Evolutionary conservation across 257 asterid species (phyloP).

Genomic region (Gardenia jasminoides): DNA sequence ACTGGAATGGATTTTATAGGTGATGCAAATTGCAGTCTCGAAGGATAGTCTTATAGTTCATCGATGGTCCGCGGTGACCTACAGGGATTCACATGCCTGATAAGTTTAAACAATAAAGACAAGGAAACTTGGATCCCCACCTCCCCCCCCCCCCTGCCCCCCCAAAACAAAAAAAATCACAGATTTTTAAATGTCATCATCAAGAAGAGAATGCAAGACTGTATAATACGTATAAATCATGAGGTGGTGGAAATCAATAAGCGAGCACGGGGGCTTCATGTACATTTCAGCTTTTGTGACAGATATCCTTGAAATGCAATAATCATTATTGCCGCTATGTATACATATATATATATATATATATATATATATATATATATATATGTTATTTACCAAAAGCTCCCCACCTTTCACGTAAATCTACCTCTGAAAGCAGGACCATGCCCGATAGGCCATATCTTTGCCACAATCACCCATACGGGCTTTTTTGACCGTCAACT

Average conservation of each 20-base stretch:
- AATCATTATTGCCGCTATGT: slow-evolving; percentile 11
- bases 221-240: background rate
- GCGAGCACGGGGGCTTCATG: slow-evolving; percentile 30
- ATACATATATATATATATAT: no score
- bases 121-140: background rate
- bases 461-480: slow-evolving; percentile 1
- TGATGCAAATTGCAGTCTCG: background rate
- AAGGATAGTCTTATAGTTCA: background rate
- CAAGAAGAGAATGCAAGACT: background rate
- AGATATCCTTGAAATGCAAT: slow-evolving; percentile 14
- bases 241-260: slow-evolving; percentile 26
- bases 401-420: slow-evolving; percentile 1
- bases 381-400: slow-evolving; percentile 15
- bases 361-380: no score
- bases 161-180: background rate
- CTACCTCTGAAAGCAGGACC: slow-evolving; percentile 10
- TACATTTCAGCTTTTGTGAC: slow-evolving; percentile 7
- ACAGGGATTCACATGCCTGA: slow-evolving; percentile 22
- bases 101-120: slow-evolving; percentile 21
- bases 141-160: background rate
- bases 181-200: slow-evolving; percentile 2
- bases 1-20: no score
- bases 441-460: background rate
- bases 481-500: slow-evolving; percentile 22
- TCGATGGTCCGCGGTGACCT: slow-evolving; percentile 11